Evolutionary conservation across 371 early-diverging fungal genomes (phyloP).

Genomic region (Haplosporangium sp.): DNA sequence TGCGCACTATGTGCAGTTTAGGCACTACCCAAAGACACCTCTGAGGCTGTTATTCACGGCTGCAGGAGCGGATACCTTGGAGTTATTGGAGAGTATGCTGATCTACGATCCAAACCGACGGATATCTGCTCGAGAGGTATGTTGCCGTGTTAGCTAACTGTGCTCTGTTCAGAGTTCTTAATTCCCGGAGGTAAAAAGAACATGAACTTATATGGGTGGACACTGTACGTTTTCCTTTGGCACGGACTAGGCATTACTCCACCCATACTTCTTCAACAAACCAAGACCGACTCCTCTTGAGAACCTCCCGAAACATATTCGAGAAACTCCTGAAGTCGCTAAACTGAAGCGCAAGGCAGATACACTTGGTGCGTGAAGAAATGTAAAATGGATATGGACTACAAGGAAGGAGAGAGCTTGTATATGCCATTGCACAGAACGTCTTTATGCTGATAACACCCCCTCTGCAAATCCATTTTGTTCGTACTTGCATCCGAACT

Average conservation of each 20-base stretch:
- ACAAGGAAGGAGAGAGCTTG: neutral
- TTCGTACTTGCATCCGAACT: neutral
- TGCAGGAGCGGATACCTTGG: slow-evolving; percentile 92
- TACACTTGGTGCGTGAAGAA: slow-evolving; percentile 43
- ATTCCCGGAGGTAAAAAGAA: no score
- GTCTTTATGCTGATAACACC: neutral
- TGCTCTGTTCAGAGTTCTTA: no score
- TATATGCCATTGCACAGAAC: no score
- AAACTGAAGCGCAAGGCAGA: slow-evolving; percentile 45
- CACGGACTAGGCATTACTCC: slow-evolving; percentile 76
- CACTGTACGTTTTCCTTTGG: neutral
- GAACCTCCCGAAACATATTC: slow-evolving; percentile 77
- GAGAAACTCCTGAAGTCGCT: slow-evolving; percentile 43
- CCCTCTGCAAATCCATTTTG: neutral
- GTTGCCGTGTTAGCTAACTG: neutral
- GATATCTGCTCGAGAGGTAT: slow-evolving; percentile 85
- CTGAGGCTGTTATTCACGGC: slow-evolving; percentile 91
- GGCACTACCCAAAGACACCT: slow-evolving; percentile 76
- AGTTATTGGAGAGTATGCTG: slow-evolving; percentile 93
- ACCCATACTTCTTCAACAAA: slow-evolving; percentile 90
- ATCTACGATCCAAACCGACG: slow-evolving; percentile 92
- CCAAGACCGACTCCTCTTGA: slow-evolving; percentile 90
- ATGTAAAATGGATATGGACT: neutral
- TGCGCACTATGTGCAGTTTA: slow-evolving; percentile 79
- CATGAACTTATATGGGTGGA: neutral